Evolutionary conservation across 2,329 filamentous ascomycete species (phyloP).

Genomic region (Pyrenophora graminea): DNA sequence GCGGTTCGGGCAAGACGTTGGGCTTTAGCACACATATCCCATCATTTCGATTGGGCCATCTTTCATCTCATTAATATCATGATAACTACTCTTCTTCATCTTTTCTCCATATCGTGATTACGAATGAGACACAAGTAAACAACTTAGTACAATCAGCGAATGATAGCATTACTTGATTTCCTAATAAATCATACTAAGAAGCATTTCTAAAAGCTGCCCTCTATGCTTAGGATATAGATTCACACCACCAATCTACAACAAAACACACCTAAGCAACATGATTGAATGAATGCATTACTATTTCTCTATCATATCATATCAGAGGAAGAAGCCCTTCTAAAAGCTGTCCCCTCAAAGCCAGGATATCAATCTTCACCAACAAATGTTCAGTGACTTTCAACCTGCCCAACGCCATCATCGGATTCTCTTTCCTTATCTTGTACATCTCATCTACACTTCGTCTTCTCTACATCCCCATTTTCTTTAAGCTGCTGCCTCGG

Average conservation of each 20-base stretch:
- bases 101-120: too few species aligned
- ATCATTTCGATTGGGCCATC: too few species aligned
- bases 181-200: too few species aligned
- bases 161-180: conserved; percentile 4
- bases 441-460: neutral
- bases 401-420: conserved; percentile 4
- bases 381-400: neutral
- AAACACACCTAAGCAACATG: neutral
- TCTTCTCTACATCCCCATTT: neutral
- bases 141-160: neutral
- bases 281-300: conserved; percentile 8
- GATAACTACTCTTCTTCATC: too few species aligned
- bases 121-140: too few species aligned
- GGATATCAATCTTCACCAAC: conserved; percentile 9
- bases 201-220: too few species aligned
- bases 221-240: too few species aligned
- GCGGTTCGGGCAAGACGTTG: too few species aligned
- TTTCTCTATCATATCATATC: neutral
- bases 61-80: too few species aligned
- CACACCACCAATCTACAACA: neutral
- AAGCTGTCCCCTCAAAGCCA: neutral
- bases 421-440: neutral
- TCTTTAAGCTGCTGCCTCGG: conserved; percentile 24
- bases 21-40: too few species aligned
- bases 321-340: neutral